Evolutionary conservation across 495 filamentous ascomycete genomes (phyloP), one percentile per base, ranked within the genome.

Genomic region (Friedmanniomyces simplex): DNA sequence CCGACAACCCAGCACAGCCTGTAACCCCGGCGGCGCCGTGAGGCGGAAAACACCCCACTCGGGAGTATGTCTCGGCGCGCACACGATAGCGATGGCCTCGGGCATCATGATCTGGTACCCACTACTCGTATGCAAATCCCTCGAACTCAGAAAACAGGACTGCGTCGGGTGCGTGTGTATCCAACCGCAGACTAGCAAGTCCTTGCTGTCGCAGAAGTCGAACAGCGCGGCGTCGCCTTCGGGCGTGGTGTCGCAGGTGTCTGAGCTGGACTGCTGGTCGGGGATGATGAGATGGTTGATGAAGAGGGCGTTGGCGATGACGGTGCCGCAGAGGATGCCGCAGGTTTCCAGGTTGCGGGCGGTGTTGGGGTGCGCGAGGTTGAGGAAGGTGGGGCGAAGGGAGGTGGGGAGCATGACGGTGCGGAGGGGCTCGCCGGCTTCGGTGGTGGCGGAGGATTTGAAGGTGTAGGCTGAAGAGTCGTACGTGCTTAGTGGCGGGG

Each of bases 131-230:
- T 98, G 93, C 59, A 96, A 65, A 67, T 98, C 93, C 34, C 91
- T 77, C 32, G 85, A 90, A 71, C 89, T 95, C 88, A 98, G 93
- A 68, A 98, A 98, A 68, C 93, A 98, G 1, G 89, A 95, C 73
- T 98, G 94, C 0, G 84, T 87, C 0, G 93, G 93, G 68, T 98
- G 93, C 0, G 93, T 98, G 68, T 98, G 93, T 55, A 98, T 98
- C 93, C 93, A 98, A 53, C 93, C 93, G 10, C 96, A 77, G 58
- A 93, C 82, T 72, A 96, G 83, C 39, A 97, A 67, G 45, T 96
- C 87, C 63, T 96, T 83, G 7, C 75, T 77, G 61, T 91, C 84
- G 64, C 88, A 91, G 66, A 90, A 97, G 32, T 94, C 88, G 45
- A 96, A 87, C 22, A 95, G 77, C 0, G 79, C 82, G 36, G 76